Percentiles rank a stretch among this genome's conserved stretches.
Evolutionary conservation across 2,329 filamentous ascomycete species (phyloP).

Genomic region (Phialophora tarda): DNA sequence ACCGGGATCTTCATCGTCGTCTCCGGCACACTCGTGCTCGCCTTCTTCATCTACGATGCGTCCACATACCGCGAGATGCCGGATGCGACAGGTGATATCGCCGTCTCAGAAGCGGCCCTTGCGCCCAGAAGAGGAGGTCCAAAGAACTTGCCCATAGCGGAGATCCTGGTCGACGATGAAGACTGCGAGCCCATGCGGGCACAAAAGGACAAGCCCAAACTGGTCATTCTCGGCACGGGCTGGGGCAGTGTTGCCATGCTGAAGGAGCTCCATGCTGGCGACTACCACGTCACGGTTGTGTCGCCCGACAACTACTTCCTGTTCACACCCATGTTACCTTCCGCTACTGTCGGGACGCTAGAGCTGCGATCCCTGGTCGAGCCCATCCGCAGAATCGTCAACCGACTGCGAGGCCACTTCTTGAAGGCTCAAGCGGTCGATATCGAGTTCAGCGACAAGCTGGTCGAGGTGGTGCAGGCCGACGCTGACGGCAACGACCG

Average conservation of each 20-base stretch:
- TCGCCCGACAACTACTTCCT: conserved; percentile 96
- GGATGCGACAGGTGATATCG: conserved; percentile 69
- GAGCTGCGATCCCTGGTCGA: conserved; percentile 91
- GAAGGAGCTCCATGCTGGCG: conserved; percentile 85
- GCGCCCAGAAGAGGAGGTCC: conserved; percentile 82
- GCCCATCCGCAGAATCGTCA: conserved; percentile 83
- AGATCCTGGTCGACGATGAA: conserved; percentile 86
- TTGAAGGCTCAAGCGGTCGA: conserved; percentile 85
- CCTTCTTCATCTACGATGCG: conserved; percentile 93
- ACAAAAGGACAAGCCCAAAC: conserved; percentile 84
- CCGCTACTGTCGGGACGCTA: conserved; percentile 92
- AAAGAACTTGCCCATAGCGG: conserved; percentile 91
- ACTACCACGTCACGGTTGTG: conserved; percentile 95
- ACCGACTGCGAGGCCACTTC: conserved; percentile 82
- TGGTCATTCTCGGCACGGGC: conserved; percentile 91
- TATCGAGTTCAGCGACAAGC: conserved; percentile 87
- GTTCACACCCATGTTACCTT: conserved; percentile 97
- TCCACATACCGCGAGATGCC: conserved; percentile 81
- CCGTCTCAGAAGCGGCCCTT: conserved; percentile 82
- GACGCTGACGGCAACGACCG: conserved; percentile 74
- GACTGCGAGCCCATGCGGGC: conserved; percentile 72
- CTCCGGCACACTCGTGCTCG: conserved; percentile 70
- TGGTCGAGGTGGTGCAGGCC: conserved; percentile 81
- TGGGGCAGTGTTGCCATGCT: conserved; percentile 93
- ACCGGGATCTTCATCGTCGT: conserved; percentile 77